Base-by-base conservation (phyloP, 495 filamentous ascomycete species). In the Aspergillus steynii region DNA sequence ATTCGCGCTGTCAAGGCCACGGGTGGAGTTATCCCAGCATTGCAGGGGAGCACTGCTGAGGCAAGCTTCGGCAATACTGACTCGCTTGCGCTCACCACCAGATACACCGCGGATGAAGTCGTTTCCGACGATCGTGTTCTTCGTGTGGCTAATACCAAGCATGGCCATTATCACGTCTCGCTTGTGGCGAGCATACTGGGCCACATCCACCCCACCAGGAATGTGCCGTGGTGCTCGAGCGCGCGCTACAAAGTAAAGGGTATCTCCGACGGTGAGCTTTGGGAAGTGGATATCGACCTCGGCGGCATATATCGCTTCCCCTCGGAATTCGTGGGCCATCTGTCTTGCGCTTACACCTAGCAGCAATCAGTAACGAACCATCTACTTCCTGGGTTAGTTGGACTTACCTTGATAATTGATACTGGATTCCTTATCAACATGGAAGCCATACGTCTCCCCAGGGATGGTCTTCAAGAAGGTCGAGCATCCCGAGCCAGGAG, bases 11-110 rank as follows among this genome's bases (percentile, higher is more conserved):
- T 96, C 92, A 51, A 96, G 78, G 55, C 92, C 92, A 68, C 92
- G 86, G 8, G 92, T 94, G 63, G 85, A 88, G 78, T 96, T 96
- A 72, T 96, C 92, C 90, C 91, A 96, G 29, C 86, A 91, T 57
- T 87, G 83, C 12, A 96, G 74, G 56, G 86, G 86, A 53, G 86
- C 88, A 56, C 88, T 89, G 45, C 88, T 89, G 27, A 91, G 81
- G 71, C 92, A 86, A 29, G 80, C 80, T 64, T 86, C 77, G n/a
- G 78, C 80, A 53, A 82, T 82, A 72, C 69, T 90, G 34, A 80
- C 74, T 65, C 75, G 87, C 78, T 95, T 96, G 15, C 91, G 81
- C 72, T 96, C 92, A 60, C 93, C 93, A 62, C 92, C 93, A 34
- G 86, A 90, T 27, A 96, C 85, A 70, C 93, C 93, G 31, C 92